Conservation (phyloP, 352 stramenopile species). For the Aphanomyces invadans region DNA sequence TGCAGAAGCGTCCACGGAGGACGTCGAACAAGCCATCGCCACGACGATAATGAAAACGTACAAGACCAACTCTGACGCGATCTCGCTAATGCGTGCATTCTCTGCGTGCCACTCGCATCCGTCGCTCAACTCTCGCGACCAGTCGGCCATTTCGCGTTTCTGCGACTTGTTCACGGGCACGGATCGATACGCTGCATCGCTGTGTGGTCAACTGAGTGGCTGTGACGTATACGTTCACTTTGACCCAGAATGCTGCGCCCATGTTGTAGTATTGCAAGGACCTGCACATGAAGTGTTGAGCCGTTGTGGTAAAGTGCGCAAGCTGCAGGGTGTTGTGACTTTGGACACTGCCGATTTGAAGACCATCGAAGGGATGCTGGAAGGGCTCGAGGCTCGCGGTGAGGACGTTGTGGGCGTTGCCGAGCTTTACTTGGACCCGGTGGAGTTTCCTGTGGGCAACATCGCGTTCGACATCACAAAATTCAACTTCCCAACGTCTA, state of each 20-base stretch:
- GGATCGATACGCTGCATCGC: slow-evolving; percentile 35
- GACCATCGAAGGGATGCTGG: slow-evolving; percentile 40
- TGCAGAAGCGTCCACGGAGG: slow-evolving; percentile 37
- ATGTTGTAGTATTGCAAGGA: slow-evolving; percentile 43
- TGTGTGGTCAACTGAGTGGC: slow-evolving; percentile 39
- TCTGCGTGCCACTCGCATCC: slow-evolving; percentile 31
- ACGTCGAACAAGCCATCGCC: slow-evolving; percentile 43
- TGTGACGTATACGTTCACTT: slow-evolving; percentile 55
- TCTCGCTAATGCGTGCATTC: slow-evolving; percentile 38
- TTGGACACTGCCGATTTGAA: slow-evolving; percentile 39
- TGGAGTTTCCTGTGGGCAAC: slow-evolving; percentile 31
- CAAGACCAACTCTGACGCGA: slow-evolving; percentile 33
- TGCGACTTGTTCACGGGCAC: slow-evolving; percentile 36
- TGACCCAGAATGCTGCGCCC: slow-evolving; percentile 38
- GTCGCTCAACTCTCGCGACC: slow-evolving; percentile 33
- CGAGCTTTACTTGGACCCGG: slow-evolving; percentile 40
- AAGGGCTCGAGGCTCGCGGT: slow-evolving; percentile 37
- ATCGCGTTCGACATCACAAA: slow-evolving; percentile 46
- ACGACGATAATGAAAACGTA: slow-evolving; percentile 36
- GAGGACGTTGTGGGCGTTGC: slow-evolving; percentile 49
- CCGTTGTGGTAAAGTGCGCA: slow-evolving; percentile 39
- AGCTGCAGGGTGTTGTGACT: slow-evolving; percentile 15
- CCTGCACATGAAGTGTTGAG: slow-evolving; percentile 44
- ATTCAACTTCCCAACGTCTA: slow-evolving; percentile 50
- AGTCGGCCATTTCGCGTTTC: slow-evolving; percentile 44